A percentile compares a stretch with the other conserved stretches of the same genome.
Conservation (phyloP, 352 stramenopile genomes). For the Pythium aphanidermatum region DNA sequence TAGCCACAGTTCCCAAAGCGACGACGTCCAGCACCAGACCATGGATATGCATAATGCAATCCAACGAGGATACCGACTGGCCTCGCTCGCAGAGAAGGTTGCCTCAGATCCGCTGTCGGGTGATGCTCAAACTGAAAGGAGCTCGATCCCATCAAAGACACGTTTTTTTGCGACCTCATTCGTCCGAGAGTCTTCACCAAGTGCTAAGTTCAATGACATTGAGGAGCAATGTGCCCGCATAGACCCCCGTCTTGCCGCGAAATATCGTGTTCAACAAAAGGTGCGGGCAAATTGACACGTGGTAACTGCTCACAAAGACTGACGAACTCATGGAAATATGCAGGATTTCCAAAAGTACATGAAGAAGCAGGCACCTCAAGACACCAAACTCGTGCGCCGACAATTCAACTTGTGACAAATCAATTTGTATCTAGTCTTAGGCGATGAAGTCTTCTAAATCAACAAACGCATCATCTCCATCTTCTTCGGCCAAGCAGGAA, state of each 20-base stretch:
- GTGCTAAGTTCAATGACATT: slow-evolving; percentile 13
- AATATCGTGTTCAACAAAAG: slow-evolving; percentile 23
- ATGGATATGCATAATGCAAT: no score
- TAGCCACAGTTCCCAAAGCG: no score
- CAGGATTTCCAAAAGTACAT: slow-evolving; percentile 27
- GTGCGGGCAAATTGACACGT: slow-evolving; percentile 3
- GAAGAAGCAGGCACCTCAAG: slow-evolving; percentile 13
- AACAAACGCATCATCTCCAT: slow-evolving; percentile 30
- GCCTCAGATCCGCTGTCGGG: no score
- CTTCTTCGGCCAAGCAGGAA: slow-evolving; percentile 30
- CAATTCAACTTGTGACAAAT: slow-evolving; percentile 13
- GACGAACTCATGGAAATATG: no score
- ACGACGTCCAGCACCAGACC: no score
- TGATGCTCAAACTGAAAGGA: no score
- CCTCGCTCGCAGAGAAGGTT: no score
- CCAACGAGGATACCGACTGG: no score
- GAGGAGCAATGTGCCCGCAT: slow-evolving; percentile 13
- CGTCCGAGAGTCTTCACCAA: background rate
- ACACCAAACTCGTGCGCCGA: slow-evolving; percentile 9
- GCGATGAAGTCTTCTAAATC: slow-evolving; percentile 37
- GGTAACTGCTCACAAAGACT: no score
- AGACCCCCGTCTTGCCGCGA: slow-evolving; percentile 2
- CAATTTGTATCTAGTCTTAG: slow-evolving; percentile 1
- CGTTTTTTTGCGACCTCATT: slow-evolving; percentile 14
- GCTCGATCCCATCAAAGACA: slow-evolving; percentile 7